Evolutionary conservation across 2,329 filamentous ascomycete genomes (phyloP).

Genomic region (Ascosphaera aggregata): DNA sequence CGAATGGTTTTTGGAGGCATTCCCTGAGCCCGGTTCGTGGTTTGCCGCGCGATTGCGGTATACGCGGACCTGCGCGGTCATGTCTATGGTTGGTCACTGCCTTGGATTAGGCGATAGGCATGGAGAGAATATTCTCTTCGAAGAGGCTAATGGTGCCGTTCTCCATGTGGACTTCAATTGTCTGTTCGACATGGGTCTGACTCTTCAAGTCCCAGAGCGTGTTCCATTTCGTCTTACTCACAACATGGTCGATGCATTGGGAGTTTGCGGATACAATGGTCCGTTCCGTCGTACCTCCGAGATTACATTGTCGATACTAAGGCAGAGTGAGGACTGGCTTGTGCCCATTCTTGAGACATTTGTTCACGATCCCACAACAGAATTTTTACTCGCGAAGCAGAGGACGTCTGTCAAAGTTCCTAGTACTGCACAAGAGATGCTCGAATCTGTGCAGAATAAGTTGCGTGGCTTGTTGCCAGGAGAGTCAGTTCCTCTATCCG

Average conservation of each 20-base stretch:
- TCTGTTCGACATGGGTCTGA: constrained; percentile 91
- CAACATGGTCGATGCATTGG: constrained; percentile 98
- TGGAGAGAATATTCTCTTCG: constrained; percentile 88
- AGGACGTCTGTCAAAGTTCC: constrained; percentile 30
- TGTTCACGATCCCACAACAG: constrained; percentile 86
- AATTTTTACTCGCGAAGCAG: constrained; percentile 34
- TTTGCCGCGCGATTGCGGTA: constrained; percentile 74
- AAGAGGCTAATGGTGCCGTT: constrained; percentile 79
- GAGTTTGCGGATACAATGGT: constrained; percentile 74
- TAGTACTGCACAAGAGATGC: constrained; percentile 51
- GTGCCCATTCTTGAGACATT: constrained; percentile 97
- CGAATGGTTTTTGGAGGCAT: constrained; percentile 89
- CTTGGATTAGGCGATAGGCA: constrained; percentile 84
- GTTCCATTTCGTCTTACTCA: constrained; percentile 94
- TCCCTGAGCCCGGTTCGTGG: constrained; percentile 81
- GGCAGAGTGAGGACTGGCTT: constrained; percentile 83
- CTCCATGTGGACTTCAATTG: constrained; percentile 99
- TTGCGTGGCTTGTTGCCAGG: constrained; percentile 61
- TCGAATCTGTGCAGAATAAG: constrained; percentile 75
- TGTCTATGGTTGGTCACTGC: constrained; percentile 98
- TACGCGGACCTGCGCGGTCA: constrained; percentile 83
- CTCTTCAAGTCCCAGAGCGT: constrained; percentile 80
- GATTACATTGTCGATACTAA: constrained; percentile 58
- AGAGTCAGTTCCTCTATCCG: constrained; percentile 78
- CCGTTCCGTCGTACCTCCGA: constrained; percentile 84